phyloP scores from a whole-genome alignment of 1,139 yeast genomes.

The Suhomyces ambrosiae region DNA sequence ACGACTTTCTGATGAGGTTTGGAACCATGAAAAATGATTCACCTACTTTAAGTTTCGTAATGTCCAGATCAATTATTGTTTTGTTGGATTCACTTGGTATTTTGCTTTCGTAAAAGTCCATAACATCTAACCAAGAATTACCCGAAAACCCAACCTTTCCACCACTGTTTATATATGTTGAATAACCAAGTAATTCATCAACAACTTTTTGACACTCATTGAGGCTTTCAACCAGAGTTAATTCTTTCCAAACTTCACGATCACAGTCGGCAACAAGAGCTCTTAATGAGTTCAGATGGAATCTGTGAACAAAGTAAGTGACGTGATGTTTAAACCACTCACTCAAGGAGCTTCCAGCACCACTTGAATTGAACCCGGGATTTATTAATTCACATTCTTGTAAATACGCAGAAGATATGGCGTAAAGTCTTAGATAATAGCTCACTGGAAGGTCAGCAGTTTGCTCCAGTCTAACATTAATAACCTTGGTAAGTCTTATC shows the following conservation, averaged over 20 bases:
- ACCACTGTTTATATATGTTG: slow-evolving; percentile 42
- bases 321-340: slow-evolving; percentile 71
- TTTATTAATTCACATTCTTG: slow-evolving; percentile 84
- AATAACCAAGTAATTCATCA: slow-evolving; percentile 57
- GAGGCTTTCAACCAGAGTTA: slow-evolving; percentile 28
- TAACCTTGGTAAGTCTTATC: slow-evolving; percentile 72
- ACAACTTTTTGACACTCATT: slow-evolving; percentile 51
- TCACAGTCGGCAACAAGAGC: slow-evolving; percentile 55
- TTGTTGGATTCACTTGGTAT: slow-evolving; percentile 3
- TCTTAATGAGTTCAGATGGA: slow-evolving; percentile 55
- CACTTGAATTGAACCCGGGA: slow-evolving; percentile 66
- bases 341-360: slow-evolving; percentile 52
- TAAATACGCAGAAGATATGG: slow-evolving; percentile 68
- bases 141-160: slow-evolving; percentile 32
- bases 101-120: slow-evolving; percentile 28
- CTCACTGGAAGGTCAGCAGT: slow-evolving; percentile 57
- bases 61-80: background rate
- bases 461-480: slow-evolving; percentile 76
- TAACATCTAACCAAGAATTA: slow-evolving; percentile 48
- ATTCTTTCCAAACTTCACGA: slow-evolving; percentile 80
- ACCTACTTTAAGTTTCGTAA: slow-evolving; percentile 41
- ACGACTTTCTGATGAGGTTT: slow-evolving; percentile 33
- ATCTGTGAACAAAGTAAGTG: slow-evolving; percentile 57
- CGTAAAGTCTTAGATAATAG: slow-evolving; percentile 65
- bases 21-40: slow-evolving; percentile 48